Conservation (phyloP, 805 yeast genomes). For the Isabelozyma pseudorhagii region DNA sequence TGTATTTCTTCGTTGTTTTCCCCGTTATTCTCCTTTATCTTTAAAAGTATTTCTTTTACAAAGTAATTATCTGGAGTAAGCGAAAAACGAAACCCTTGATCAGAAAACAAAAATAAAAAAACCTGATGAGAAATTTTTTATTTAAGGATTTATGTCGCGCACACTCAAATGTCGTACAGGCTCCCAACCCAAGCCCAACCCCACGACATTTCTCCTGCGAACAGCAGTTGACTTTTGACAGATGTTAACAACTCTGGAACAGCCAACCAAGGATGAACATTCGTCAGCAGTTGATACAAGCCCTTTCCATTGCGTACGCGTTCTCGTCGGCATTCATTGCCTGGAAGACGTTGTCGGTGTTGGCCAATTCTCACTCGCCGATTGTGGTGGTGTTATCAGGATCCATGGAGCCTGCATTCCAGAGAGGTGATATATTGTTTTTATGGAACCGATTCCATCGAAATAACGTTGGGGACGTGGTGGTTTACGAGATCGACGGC, state of each 20-base stretch:
- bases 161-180: neutral
- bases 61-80: neutral
- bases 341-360: conserved; percentile 79
- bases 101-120: neutral
- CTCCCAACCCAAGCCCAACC: neutral
- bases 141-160: no score
- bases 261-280: conserved; percentile 44
- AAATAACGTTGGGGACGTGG: conserved; percentile 84
- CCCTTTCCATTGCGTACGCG: conserved; percentile 71
- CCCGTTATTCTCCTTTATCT: no score
- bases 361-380: conserved; percentile 85
- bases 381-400: conserved; percentile 96
- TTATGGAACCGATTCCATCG: conserved; percentile 78
- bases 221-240: neutral
- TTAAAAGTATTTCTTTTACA: neutral
- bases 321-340: conserved; percentile 86
- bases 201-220: neutral
- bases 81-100: neutral
- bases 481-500: conserved; percentile 81
- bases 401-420: conserved; percentile 99
- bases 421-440: conserved; percentile 91
- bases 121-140: no score
- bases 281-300: conserved; percentile 60
- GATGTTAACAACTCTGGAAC: neutral
- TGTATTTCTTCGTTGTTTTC: no score